A percentile compares a stretch with the other conserved stretches of the same genome.
Evolutionary conservation across 192 early-diverging fungal species (phyloP).

Genomic region (Ambispora gerdemannii): DNA sequence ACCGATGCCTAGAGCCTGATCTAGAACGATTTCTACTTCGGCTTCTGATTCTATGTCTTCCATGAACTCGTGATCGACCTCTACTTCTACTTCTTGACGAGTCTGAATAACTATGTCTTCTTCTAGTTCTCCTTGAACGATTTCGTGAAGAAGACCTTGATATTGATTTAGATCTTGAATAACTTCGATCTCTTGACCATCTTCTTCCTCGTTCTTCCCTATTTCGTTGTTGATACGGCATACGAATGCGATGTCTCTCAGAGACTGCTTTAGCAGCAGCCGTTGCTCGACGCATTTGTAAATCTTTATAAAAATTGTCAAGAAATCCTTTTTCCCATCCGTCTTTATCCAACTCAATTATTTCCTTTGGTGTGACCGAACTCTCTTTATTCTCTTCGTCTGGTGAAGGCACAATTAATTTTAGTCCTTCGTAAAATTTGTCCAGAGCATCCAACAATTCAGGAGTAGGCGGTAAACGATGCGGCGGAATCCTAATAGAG

Average conservation of each 20-base stretch:
- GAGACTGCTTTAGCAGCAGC: constrained; percentile 11
- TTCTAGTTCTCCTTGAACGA: constrained; percentile 10
- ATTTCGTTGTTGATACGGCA: background rate
- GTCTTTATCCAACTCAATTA: constrained; percentile 23
- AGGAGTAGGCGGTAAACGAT: constrained; percentile 25
- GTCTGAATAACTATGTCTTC: constrained; percentile 22
- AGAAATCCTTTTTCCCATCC: constrained; percentile 30
- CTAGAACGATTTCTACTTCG: constrained; percentile 4
- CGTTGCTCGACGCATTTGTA: constrained; percentile 5
- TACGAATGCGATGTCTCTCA: background rate
- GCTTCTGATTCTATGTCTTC: constrained; percentile 20
- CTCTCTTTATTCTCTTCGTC: constrained; percentile 7
- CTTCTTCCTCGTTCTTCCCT: constrained; percentile 13
- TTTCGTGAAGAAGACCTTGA: constrained; percentile 8
- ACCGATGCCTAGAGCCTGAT: constrained; percentile 15
- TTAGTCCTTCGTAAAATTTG: constrained; percentile 31
- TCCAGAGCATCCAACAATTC: constrained; percentile 27
- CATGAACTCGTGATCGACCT: constrained; percentile 9
- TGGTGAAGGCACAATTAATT: background rate
- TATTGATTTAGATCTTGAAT: constrained; percentile 13
- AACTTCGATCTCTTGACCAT: constrained; percentile 27
- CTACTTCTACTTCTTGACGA: constrained; percentile 20
- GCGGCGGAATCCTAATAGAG: constrained; percentile 26
- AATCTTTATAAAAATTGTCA: constrained; percentile 25
- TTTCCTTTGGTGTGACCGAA: background rate